These are phyloP conservation scores for Talaromyces sp. DNA, from an alignment of 2,329 filamentous ascomycete species.

Conservation along the genomic window DNA sequence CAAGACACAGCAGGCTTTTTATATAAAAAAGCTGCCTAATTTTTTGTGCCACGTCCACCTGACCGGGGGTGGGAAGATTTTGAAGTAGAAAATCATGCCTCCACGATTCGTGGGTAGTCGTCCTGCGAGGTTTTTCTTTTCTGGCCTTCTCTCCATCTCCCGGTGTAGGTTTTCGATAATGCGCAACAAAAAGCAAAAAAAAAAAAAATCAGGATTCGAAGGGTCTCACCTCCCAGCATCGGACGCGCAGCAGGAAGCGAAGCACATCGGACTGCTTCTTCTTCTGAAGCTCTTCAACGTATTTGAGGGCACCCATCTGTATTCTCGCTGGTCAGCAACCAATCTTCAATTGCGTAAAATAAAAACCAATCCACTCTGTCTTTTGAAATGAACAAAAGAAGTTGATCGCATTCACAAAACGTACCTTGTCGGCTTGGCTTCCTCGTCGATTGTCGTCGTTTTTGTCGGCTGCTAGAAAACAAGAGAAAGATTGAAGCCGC, in stretches of 20 bases:
- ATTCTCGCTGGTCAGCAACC: conserved; percentile 13
- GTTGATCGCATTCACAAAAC: conserved; percentile 9
- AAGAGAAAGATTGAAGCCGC: conserved; percentile 25
- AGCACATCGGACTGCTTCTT: conserved; percentile 99
- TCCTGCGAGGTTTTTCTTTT: conserved; percentile 19
- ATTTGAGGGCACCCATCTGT: conserved; percentile 99
- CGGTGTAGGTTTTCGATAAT: conserved; percentile 8
- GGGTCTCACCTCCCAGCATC: conserved; percentile 90
- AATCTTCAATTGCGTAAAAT: neutral
- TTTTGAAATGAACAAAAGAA: neutral
- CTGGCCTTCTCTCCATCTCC: conserved; percentile 5
- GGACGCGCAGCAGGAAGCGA: conserved; percentile 98
- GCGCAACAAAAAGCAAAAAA: conserved; percentile 1
- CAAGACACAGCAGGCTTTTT: conserved; percentile 53
- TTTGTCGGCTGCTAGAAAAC: conserved; percentile 27
- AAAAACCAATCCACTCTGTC: neutral
- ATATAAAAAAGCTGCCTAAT: conserved; percentile 20
- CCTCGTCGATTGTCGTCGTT: conserved; percentile 40
- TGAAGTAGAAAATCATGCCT: neutral
- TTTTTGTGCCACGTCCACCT: conserved; percentile 42
- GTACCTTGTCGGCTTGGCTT: conserved; percentile 42
- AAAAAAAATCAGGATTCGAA: conserved; percentile 23
- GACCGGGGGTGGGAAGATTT: conserved; percentile 21
- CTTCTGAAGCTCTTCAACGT: conserved; percentile 99
- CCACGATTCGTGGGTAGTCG: conserved; percentile 14